Percentiles rank a stretch among this genome's conserved stretches.
Evolutionary conservation across 768 basidiomycete genomes (phyloP).

Genomic region (Chiua virens): DNA sequence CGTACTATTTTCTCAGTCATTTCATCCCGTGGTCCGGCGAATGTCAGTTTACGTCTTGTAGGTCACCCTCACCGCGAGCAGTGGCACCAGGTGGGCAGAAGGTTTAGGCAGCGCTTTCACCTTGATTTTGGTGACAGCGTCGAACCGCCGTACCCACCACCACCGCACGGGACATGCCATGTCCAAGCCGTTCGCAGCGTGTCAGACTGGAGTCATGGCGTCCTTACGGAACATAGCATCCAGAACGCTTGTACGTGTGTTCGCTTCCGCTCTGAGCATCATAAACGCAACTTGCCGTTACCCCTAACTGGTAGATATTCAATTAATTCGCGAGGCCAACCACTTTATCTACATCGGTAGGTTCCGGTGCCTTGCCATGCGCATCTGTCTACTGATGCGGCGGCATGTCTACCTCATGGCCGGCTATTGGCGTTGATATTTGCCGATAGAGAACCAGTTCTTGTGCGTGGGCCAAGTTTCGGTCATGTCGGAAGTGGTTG

Average conservation of each 20-base stretch:
- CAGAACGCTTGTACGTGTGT: slow-evolving; percentile 82
- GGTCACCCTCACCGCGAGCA: slow-evolving; percentile 67
- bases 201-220: slow-evolving; percentile 93
- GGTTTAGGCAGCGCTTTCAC: slow-evolving; percentile 68
- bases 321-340: slow-evolving; percentile 79
- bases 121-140: slow-evolving; percentile 42
- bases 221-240: slow-evolving; percentile 86
- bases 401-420: slow-evolving; percentile 13
- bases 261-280: slow-evolving; percentile 1
- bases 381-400: slow-evolving; percentile 1
- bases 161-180: slow-evolving; percentile 53
- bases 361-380: slow-evolving; percentile 24
- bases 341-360: slow-evolving; percentile 92
- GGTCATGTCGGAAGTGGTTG: not conserved
- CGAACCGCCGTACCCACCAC: slow-evolving; percentile 38
- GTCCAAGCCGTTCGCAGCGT: slow-evolving; percentile 87
- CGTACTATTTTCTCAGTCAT: slow-evolving; percentile 16
- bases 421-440: not conserved
- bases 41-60: slow-evolving; percentile 13
- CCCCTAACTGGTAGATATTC: slow-evolving; percentile 49
- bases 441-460: slow-evolving; percentile 77
- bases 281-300: not conserved
- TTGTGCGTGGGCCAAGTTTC: slow-evolving; percentile 53
- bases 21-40: not conserved
- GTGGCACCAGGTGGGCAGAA: slow-evolving; percentile 57